These are phyloP conservation scores for Fomitopsis pulvina DNA, from an alignment of 768 basidiomycete species.

Conservation along the genomic window DNA sequence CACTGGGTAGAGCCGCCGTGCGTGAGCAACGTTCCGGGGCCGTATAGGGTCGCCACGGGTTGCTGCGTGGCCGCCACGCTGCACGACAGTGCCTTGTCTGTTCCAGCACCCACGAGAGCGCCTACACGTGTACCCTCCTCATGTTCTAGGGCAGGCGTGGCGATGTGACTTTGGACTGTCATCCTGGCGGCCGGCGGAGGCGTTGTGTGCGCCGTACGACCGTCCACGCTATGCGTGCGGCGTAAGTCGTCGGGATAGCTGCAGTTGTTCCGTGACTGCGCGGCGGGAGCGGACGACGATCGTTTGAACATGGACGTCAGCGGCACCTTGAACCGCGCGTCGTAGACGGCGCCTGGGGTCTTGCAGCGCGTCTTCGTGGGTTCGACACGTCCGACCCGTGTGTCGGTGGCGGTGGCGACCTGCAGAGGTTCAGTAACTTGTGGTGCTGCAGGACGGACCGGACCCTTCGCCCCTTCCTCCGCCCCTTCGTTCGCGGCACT, in stretches of 20 bases:
- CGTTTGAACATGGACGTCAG: constrained; percentile 64
- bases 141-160: constrained; percentile 7
- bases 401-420: not conserved
- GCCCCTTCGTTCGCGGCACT: constrained; percentile 1
- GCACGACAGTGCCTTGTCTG: not conserved
- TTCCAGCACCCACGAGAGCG: not conserved
- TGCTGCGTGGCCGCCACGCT: not conserved
- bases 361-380: not conserved
- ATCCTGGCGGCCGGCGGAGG: constrained; percentile 7
- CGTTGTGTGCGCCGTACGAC: not conserved
- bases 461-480: constrained; percentile 1
- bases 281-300: constrained; percentile 48
- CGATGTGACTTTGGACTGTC: not conserved
- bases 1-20: constrained; percentile 1
- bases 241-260: not conserved
- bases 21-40: not conserved
- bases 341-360: constrained; percentile 7
- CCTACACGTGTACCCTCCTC: constrained; percentile 7
- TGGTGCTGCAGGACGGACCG: not conserved
- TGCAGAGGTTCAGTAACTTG: not conserved
- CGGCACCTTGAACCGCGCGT: constrained; percentile 37
- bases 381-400: not conserved
- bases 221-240: constrained; percentile 8
- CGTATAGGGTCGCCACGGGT: not conserved
- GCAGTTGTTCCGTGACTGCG: constrained; percentile 14